Evolutionary conservation across 257 asterid species (phyloP).

Genomic region (Osmanthus fragrans): DNA sequence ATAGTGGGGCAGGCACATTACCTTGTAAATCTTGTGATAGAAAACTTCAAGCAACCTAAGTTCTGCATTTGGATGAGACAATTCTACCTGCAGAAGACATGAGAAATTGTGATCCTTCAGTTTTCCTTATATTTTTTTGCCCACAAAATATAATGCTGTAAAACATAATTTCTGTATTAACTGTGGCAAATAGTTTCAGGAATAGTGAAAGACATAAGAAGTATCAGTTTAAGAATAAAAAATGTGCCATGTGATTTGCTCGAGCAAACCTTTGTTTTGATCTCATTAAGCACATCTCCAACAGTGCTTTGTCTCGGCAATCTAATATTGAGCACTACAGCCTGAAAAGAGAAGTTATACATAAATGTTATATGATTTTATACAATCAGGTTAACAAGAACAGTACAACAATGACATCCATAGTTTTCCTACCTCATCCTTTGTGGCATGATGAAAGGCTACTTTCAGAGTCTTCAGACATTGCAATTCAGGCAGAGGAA

Average conservation of each 20-base stretch:
- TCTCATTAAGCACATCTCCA: slow-evolving; percentile 94
- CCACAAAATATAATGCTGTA: not conserved
- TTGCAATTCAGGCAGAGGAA: slow-evolving; percentile 96
- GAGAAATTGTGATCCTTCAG: slow-evolving; percentile 14
- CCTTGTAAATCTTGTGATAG: slow-evolving; percentile 72
- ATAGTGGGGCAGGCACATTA: slow-evolving; percentile 25
- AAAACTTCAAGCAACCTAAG: slow-evolving; percentile 70
- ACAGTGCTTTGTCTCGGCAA: slow-evolving; percentile 92
- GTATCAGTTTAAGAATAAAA: not conserved
- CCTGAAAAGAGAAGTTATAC: slow-evolving; percentile 46
- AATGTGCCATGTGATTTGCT: slow-evolving; percentile 21
- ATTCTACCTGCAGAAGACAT: slow-evolving; percentile 48
- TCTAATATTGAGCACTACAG: slow-evolving; percentile 76
- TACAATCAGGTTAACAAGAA: slow-evolving; percentile 3
- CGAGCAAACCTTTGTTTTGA: slow-evolving; percentile 76
- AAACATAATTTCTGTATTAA: not conserved
- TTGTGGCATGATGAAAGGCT: slow-evolving; percentile 88
- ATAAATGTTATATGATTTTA: not conserved
- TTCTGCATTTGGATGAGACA: slow-evolving; percentile 67
- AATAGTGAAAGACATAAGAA: slow-evolving; percentile 1
- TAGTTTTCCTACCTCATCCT: slow-evolving; percentile 74
- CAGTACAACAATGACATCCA: not conserved
- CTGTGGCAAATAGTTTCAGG: not conserved
- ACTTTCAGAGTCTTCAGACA: slow-evolving; percentile 93
- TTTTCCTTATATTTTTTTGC: not conserved